Evolutionary conservation across 2,329 filamentous ascomycete genomes (phyloP), one percentile per base, ranked within the genome.

Genomic region (Myotisia sp.): DNA sequence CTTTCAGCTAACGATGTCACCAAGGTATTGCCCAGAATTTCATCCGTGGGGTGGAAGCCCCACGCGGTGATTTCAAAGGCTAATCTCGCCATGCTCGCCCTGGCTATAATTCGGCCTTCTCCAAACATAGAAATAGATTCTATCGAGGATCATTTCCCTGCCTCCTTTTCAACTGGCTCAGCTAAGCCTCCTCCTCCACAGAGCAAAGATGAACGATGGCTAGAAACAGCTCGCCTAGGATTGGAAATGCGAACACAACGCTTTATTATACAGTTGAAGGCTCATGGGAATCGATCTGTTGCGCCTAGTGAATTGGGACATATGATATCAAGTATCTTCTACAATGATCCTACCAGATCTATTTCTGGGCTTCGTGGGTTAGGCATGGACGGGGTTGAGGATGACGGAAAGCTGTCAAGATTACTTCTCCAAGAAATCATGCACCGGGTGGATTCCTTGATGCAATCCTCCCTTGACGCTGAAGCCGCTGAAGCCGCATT

Each of bases 401-500:
- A 37, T 22, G 37, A 34, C 12, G 34, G 33, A 16, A 18, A 26
- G 2, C 26, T 42, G 2, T 36, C 40, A 1, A 29, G 36, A 8
- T 17, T 38, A 31, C 37, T 34, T 9, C 14, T 38, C 9, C 21
- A 37, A 13, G 33, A 39, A 17, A 36, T 38, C 19, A 31, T 34
- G 7, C 13, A 22, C 9, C 20, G 31, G 2, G 26, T 17, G 19
- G 24, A 10, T 13, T 8, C 4, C 24, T 36, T 4, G 9, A 3
- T n/a, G n/a, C n/a, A n/a, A n/a, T n/a, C n/a, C n/a, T n/a, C n/a
- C n/a, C n/a, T n/a, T n/a, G n/a, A n/a, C 6, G 20, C 19, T 5
- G 28, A 29, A 12, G 8, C 7, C 6, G 9, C 27, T 4, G 14
- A 29, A 10, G 14, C 47, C 3, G 48, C 46, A 2, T 76, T 65